Percentiles rank a stretch among this genome's conserved stretches.
Conservation (phyloP, 306 rosid species). For the Dryas octopetala region DNA sequence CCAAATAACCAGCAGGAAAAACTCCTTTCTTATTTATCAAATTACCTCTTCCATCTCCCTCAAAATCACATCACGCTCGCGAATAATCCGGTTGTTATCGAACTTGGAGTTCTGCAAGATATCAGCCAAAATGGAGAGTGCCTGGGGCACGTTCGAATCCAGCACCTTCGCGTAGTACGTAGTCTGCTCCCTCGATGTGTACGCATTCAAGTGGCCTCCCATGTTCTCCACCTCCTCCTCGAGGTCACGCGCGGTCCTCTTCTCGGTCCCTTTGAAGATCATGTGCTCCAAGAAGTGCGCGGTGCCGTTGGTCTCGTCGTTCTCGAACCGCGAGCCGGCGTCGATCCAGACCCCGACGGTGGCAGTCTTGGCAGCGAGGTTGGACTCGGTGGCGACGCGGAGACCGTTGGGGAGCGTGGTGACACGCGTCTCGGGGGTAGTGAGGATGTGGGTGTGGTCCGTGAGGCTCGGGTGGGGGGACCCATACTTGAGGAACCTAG, state of each 20-base stretch:
- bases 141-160: conserved; percentile 61
- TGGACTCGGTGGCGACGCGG: conserved; percentile 85
- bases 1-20: not conserved
- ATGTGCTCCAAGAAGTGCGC: conserved; percentile 94
- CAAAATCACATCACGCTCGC: conserved; percentile 84
- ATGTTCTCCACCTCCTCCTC: conserved; percentile 96
- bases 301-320: conserved; percentile 85
- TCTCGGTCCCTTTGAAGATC: conserved; percentile 91
- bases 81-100: conserved; percentile 60
- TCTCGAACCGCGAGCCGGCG: conserved; percentile 90
- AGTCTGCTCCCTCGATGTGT: conserved; percentile 89
- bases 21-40: not conserved
- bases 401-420: conserved; percentile 85
- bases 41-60: conserved; percentile 96
- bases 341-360: conserved; percentile 97
- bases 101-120: conserved; percentile 85
- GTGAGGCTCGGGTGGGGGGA: conserved; percentile 64
- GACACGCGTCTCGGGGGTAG: conserved; percentile 82
- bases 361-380: conserved; percentile 59
- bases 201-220: conserved; percentile 95
- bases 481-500: conserved; percentile 83
- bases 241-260: conserved; percentile 64
- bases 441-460: conserved; percentile 72
- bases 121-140: conserved; percentile 75
- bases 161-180: conserved; percentile 82